Conservation (phyloP, 2,329 filamentous ascomycete genomes). For the Aspergillus neotritici region DNA sequence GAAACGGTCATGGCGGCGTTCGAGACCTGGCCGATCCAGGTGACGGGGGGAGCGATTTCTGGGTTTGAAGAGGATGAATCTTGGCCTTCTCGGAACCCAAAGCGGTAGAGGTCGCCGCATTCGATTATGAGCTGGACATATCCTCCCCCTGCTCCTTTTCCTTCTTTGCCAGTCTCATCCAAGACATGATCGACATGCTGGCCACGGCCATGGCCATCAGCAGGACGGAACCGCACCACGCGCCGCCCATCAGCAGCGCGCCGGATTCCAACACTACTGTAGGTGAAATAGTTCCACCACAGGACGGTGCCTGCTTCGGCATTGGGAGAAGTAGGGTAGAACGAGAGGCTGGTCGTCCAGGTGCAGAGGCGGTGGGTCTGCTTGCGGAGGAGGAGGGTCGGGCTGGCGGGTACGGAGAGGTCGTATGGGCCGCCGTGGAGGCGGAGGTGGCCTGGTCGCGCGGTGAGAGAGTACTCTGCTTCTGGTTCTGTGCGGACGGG, state of each 20-base stretch:
- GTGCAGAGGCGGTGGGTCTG: conserved; percentile 43
- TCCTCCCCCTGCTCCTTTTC: conserved; percentile 21
- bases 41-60: conserved; percentile 1
- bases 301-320: conserved; percentile 51
- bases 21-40: conserved; percentile 26
- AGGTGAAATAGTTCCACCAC: conserved; percentile 51
- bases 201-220: conserved; percentile 18
- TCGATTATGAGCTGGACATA: conserved; percentile 19
- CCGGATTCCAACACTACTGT: conserved; percentile 40
- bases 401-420: conserved; percentile 46
- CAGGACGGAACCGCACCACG: conserved; percentile 23
- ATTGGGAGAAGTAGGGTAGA: conserved; percentile 38
- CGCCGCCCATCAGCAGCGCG: conserved; percentile 13
- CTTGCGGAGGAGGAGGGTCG: conserved; percentile 51
- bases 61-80: conserved; percentile 1
- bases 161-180: conserved; percentile 1
- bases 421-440: conserved; percentile 50
- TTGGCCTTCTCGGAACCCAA: conserved; percentile 20
- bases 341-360: conserved; percentile 44
- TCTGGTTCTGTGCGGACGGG: conserved; percentile 41
- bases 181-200: conserved; percentile 7
- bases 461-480: conserved; percentile 44
- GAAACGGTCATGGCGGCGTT: conserved; percentile 30
- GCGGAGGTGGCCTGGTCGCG: conserved; percentile 41
- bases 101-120: conserved; percentile 27